Evolutionary conservation across 208 protist species (phyloP).

Genomic region (Lotmaria passim): DNA sequence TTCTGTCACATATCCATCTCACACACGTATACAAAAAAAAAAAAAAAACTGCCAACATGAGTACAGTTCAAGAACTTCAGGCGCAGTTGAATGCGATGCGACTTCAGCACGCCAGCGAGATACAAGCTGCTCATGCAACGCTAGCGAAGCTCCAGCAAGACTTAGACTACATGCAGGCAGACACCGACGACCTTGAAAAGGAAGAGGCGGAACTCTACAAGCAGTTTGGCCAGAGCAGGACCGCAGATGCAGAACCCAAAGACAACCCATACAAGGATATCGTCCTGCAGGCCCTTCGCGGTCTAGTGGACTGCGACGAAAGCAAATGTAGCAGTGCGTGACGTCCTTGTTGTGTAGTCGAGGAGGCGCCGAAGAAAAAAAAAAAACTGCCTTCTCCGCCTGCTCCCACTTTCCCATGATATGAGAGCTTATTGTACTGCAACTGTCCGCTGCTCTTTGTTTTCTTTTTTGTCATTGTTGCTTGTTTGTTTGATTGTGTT

Average conservation of each 20-base stretch:
- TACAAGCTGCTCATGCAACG: slow-evolving; percentile 30
- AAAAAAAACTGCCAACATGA: slow-evolving; percentile 12
- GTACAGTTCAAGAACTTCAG: slow-evolving; percentile 44
- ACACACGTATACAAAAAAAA: background rate
- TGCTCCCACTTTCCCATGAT: background rate
- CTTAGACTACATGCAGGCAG: slow-evolving; percentile 36
- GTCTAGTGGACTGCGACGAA: slow-evolving; percentile 53
- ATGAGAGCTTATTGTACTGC: too few species aligned
- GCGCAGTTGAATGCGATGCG: slow-evolving; percentile 42
- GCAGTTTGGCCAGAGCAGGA: slow-evolving; percentile 31
- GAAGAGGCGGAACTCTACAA: slow-evolving; percentile 37
- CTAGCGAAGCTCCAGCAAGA: slow-evolving; percentile 49
- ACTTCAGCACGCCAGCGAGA: slow-evolving; percentile 38
- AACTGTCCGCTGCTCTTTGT: too few species aligned
- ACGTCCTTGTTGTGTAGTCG: background rate
- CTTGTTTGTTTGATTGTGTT: too few species aligned
- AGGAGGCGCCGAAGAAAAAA: background rate
- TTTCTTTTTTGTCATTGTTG: too few species aligned
- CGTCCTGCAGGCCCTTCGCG: slow-evolving; percentile 31
- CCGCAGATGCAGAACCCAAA: background rate
- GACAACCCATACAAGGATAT: slow-evolving; percentile 13
- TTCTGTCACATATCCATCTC: background rate
- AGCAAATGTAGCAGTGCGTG: slow-evolving; percentile 24
- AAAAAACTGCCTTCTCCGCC: background rate
- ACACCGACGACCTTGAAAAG: slow-evolving; percentile 37